phyloP scores from a whole-genome alignment of 1,284 basidiomycete genomes.

The Boletus mariae region DNA sequence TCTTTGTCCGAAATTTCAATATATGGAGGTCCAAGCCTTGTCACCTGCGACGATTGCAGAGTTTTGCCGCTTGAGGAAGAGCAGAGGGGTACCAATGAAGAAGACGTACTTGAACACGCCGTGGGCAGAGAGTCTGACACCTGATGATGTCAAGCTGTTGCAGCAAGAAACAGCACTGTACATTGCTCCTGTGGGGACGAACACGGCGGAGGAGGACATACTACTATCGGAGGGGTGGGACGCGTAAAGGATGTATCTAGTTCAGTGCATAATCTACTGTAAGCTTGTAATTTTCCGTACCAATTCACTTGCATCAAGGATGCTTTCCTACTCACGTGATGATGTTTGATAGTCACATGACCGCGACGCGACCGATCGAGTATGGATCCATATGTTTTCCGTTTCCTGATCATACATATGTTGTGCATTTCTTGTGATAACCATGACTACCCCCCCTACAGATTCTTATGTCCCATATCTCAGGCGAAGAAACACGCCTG shows the following conservation, averaged over 20 bases:
- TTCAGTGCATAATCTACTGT: constrained; percentile 8
- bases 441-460: background rate
- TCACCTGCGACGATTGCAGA: constrained; percentile 21
- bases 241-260: constrained; percentile 7
- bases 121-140: constrained; percentile 15
- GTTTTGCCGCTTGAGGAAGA: constrained; percentile 30
- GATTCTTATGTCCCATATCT: constrained; percentile 26
- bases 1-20: constrained; percentile 41
- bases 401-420: background rate
- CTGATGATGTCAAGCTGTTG: constrained; percentile 19
- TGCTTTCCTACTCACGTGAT: constrained; percentile 20
- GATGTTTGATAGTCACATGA: constrained; percentile 24
- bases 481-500: constrained; percentile 36
- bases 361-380: constrained; percentile 21
- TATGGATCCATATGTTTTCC: constrained; percentile 10
- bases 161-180: constrained; percentile 22
- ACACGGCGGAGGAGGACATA: constrained; percentile 37
- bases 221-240: constrained; percentile 29
- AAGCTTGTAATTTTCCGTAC: background rate
- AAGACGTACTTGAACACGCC: constrained; percentile 35
- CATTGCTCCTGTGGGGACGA: constrained; percentile 33
- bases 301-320: background rate
- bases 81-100: constrained; percentile 32
- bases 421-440: background rate
- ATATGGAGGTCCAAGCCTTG: constrained; percentile 40